Percentiles rank a stretch among this genome's conserved stretches.
Evolutionary conservation across 2,329 filamentous ascomycete genomes (phyloP).

Genomic region (Hyphodiscus sp.): DNA sequence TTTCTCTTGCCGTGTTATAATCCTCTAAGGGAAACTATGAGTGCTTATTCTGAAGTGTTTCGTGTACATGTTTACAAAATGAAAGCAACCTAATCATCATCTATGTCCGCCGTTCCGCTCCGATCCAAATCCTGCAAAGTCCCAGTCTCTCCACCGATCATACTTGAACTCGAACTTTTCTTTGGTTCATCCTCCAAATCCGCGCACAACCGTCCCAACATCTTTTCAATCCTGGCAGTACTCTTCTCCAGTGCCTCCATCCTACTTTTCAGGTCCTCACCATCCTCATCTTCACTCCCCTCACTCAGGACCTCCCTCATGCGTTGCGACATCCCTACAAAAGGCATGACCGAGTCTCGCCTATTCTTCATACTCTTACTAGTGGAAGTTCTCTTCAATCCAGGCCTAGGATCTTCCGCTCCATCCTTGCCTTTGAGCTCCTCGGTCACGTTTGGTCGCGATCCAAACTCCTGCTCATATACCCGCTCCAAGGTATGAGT

Average conservation of each 20-base stretch:
- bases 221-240: conserved; percentile 22
- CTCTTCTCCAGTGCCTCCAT: conserved; percentile 22
- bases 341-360: conserved; percentile 25
- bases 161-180: background rate
- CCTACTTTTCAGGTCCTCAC: conserved; percentile 15
- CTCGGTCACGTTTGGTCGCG: background rate
- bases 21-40: conserved; percentile 4
- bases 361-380: conserved; percentile 9
- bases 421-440: background rate
- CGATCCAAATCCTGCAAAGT: conserved; percentile 17
- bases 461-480: background rate
- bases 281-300: conserved; percentile 16
- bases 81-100: conserved; percentile 6
- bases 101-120: conserved; percentile 17
- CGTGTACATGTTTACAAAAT: background rate
- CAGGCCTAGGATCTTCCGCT: background rate
- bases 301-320: conserved; percentile 19
- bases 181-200: conserved; percentile 6
- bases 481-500: background rate
- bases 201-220: conserved; percentile 22
- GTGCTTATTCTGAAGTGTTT: background rate
- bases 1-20: no score
- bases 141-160: conserved; percentile 5
- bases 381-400: background rate
- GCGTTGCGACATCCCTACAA: conserved; percentile 19